Conservation (phyloP, 495 filamentous ascomycete genomes). For the Xylaria intraflava region DNA sequence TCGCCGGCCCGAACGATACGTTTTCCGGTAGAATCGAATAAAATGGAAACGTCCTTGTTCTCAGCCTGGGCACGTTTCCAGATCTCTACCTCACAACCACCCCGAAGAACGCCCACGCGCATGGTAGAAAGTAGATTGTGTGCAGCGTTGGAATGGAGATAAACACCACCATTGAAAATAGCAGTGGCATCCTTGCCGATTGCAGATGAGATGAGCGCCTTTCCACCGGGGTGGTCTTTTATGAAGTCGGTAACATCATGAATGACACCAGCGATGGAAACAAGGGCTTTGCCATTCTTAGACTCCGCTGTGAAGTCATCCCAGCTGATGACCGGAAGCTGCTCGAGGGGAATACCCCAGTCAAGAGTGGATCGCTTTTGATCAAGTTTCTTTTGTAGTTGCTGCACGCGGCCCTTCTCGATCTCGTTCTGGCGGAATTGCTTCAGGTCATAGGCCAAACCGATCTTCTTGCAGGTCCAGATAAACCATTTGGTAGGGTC, state of each 20-base stretch:
- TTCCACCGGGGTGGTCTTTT: conserved; percentile 94
- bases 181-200: conserved; percentile 97
- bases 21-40: conserved; percentile 75
- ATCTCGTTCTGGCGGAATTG: conserved; percentile 97
- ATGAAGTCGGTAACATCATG: conserved; percentile 95
- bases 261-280: conserved; percentile 89
- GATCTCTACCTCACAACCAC: conserved; percentile 96
- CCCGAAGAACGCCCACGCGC: conserved; percentile 92
- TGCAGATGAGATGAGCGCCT: conserved; percentile 85
- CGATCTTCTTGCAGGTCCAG: conserved; percentile 88
- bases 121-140: conserved; percentile 97
- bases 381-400: conserved; percentile 98
- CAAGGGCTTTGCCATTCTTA: conserved; percentile 78
- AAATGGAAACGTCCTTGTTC: conserved; percentile 72
- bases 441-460: conserved; percentile 92
- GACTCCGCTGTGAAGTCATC: conserved; percentile 87
- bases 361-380: conserved; percentile 87
- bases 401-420: conserved; percentile 96
- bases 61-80: conserved; percentile 94
- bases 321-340: conserved; percentile 93
- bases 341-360: conserved; percentile 92
- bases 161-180: conserved; percentile 99
- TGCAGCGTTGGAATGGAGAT: conserved; percentile 95
- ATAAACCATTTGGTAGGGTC: conserved; percentile 99
- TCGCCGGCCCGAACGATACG: conserved; percentile 83